Conservation (phyloP, 371 early-diverging fungal species). For the Umbelopsis sp. region DNA sequence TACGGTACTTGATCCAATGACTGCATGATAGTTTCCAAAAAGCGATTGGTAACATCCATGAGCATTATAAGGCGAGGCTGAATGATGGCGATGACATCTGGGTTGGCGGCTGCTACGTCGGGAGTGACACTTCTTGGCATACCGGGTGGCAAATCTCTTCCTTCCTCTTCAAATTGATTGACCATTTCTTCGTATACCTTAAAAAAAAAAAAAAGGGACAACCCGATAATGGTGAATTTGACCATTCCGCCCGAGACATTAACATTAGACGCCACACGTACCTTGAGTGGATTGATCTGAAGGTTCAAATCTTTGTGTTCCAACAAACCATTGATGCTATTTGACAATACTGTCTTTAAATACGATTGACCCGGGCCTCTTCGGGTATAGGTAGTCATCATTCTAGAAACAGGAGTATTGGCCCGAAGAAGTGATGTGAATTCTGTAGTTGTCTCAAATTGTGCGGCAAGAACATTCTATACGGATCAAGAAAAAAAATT, state of each 20-base stretch:
- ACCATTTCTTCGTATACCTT: constrained; percentile 85
- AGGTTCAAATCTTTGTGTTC: constrained; percentile 73
- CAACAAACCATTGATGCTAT: constrained; percentile 69
- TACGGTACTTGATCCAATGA: constrained; percentile 89
- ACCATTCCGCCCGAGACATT: too few relatives aligned
- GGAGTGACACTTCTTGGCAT: constrained; percentile 72
- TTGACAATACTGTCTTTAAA: constrained; percentile 84
- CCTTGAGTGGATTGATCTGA: constrained; percentile 88
- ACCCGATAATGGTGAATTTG: not conserved
- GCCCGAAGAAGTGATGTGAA: constrained; percentile 89
- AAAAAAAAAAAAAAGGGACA: not conserved
- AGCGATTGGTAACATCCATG: constrained; percentile 79
- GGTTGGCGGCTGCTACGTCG: constrained; percentile 73
- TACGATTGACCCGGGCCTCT: constrained; percentile 95
- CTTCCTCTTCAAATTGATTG: constrained; percentile 61
- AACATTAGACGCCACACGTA: not conserved
- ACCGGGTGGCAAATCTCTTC: constrained; percentile 41
- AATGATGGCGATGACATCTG: constrained; percentile 79
- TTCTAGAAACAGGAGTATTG: constrained; percentile 94
- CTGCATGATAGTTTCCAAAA: constrained; percentile 79
- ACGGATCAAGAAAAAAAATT: not conserved
- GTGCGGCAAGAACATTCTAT: constrained; percentile 83
- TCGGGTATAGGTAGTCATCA: constrained; percentile 96
- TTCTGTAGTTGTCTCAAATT: constrained; percentile 88
- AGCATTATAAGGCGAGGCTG: constrained; percentile 75